Evolutionary conservation across 73 alveolate genomes (phyloP).

Genomic region (Paraurostyla sp.): DNA sequence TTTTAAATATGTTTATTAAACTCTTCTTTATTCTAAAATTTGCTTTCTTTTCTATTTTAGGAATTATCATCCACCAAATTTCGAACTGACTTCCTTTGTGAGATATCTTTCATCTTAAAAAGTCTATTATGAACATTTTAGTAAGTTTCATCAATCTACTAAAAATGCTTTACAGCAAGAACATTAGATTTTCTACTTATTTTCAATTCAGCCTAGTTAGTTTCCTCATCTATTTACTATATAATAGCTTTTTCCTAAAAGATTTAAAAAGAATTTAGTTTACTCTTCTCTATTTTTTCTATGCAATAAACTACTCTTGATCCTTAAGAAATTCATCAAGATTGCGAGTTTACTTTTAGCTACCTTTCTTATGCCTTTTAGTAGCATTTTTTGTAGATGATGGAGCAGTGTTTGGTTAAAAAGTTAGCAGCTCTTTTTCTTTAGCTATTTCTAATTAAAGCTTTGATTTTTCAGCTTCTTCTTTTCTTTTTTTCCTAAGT

Average conservation of each 20-base stretch:
- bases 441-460: not conserved
- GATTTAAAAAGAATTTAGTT: not conserved
- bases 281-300: not conserved
- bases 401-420: not conserved
- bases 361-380: not conserved
- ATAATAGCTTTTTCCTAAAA: not conserved
- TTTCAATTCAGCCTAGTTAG: not conserved
- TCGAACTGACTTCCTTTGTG: not conserved
- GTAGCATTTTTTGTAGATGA: not conserved
- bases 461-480: not conserved
- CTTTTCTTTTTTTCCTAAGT: not conserved
- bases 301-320: not conserved
- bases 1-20: not conserved
- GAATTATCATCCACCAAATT: not conserved
- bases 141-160: not conserved
- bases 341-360: not conserved
- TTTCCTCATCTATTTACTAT: not conserved
- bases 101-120: not conserved
- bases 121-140: conserved; percentile 13
- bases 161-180: not conserved
- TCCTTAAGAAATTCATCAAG: not conserved
- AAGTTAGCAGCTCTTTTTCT: not conserved
- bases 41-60: not conserved
- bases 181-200: not conserved
- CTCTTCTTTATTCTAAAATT: not conserved